Evolutionary conservation across 164 flowering plant species (phyloP).

Genomic region (grape (Vitis vinifera)): ASM3070453v1 NC_081817.1:9187001-9187500

Average conservation of each 20-base stretch:
- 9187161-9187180: too few species aligned
- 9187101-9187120: too few species aligned
- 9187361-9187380: background rate
- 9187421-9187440: constrained; percentile 18
- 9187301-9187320: background rate
- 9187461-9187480: constrained; percentile 25
- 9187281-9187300: background rate
- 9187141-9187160: too few species aligned
- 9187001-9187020: background rate
- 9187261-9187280: background rate
- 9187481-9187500: constrained; percentile 1
- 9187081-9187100: too few species aligned
- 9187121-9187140: too few species aligned
- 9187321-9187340: constrained; percentile 16
- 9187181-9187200: too few species aligned
- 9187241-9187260: background rate
- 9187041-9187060: too few species aligned
- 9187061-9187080: too few species aligned
- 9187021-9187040: too few species aligned
- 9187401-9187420: constrained; percentile 12
- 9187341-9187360: constrained; percentile 11
- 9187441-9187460: constrained; percentile 35
- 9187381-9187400: background rate
- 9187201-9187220: too few species aligned
- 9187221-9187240: too few species aligned